phyloP scores from a whole-genome alignment of 345 rosid species.

The Citrus trifoliata region DNA sequence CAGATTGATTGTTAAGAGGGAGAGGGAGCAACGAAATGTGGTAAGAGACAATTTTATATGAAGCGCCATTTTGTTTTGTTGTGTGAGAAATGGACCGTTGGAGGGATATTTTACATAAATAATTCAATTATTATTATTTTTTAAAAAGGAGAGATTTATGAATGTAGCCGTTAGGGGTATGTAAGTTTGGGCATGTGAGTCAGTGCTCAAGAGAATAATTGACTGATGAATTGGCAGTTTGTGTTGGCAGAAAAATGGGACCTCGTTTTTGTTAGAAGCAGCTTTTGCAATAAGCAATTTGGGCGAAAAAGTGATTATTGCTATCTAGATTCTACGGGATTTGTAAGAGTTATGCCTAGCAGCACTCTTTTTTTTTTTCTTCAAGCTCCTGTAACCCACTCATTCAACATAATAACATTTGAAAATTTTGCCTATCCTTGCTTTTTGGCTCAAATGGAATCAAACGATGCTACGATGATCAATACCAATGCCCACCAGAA shows the following conservation, averaged over 20 bases:
- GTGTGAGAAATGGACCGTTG: slow-evolving; percentile 61
- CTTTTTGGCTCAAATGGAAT: background rate
- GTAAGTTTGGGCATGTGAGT: slow-evolving; percentile 12
- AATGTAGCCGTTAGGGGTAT: slow-evolving; percentile 48
- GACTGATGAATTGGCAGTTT: background rate
- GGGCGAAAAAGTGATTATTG: background rate
- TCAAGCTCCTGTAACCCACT: background rate
- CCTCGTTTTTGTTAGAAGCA: background rate
- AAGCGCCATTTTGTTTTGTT: slow-evolving; percentile 11
- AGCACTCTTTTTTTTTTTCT: background rate
- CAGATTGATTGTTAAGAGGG: background rate
- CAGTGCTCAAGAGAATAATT: background rate
- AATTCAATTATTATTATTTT: slow-evolving; percentile 15
- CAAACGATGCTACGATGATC: background rate
- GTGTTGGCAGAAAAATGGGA: background rate
- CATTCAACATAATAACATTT: background rate
- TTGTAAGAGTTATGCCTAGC: background rate
- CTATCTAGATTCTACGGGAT: background rate
- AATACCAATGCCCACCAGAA: background rate
- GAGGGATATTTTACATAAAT: slow-evolving; percentile 1
- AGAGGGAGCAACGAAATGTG: background rate
- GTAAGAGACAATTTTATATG: background rate
- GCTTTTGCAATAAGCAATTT: background rate
- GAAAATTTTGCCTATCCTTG: background rate
- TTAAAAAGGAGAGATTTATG: background rate